phyloP scores from a whole-genome alignment of 768 basidiomycete genomes.

The Agrocybe pediades region DNA sequence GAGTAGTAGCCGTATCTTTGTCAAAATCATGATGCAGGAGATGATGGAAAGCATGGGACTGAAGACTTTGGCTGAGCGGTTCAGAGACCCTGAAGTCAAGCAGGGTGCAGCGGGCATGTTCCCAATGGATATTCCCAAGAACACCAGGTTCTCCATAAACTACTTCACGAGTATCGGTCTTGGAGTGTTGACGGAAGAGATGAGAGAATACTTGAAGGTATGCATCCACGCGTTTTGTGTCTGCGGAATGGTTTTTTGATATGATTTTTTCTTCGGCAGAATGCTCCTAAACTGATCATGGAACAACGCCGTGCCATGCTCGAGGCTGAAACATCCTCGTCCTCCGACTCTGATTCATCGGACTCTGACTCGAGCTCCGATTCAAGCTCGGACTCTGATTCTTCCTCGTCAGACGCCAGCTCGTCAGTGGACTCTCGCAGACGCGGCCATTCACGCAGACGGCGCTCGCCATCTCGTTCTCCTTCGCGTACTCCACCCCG shows the following conservation, averaged over 20 bases:
- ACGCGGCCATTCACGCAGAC: slow-evolving; percentile 5
- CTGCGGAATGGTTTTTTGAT: slow-evolving; percentile 3
- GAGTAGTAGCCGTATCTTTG: slow-evolving; percentile 92
- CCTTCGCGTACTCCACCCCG: slow-evolving; percentile 24
- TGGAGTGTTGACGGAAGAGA: slow-evolving; percentile 89
- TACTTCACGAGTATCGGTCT: slow-evolving; percentile 96
- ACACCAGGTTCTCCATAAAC: slow-evolving; percentile 95
- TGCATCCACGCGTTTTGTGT: slow-evolving; percentile 23
- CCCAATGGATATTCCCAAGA: slow-evolving; percentile 94
- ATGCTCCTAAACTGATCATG: slow-evolving; percentile 91
- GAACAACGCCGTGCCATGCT: slow-evolving; percentile 90
- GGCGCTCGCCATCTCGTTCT: slow-evolving; percentile 15
- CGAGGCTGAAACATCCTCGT: slow-evolving; percentile 61
- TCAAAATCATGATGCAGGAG: slow-evolving; percentile 96
- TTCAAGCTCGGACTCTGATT: slow-evolving; percentile 2
- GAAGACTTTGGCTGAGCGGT: slow-evolving; percentile 82
- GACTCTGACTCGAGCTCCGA: slow-evolving; percentile 30
- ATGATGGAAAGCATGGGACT: slow-evolving; percentile 94
- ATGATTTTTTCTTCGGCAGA: slow-evolving; percentile 47
- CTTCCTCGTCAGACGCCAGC: slow-evolving; percentile 26
- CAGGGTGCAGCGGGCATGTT: slow-evolving; percentile 82
- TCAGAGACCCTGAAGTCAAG: slow-evolving; percentile 84
- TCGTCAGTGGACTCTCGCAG: slow-evolving; percentile 20
- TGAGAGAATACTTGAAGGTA: slow-evolving; percentile 95
- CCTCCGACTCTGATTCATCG: slow-evolving; percentile 32